Base-by-base conservation (phyloP, 139 green algal genomes). In the Micromonas pusilla region DNA sequence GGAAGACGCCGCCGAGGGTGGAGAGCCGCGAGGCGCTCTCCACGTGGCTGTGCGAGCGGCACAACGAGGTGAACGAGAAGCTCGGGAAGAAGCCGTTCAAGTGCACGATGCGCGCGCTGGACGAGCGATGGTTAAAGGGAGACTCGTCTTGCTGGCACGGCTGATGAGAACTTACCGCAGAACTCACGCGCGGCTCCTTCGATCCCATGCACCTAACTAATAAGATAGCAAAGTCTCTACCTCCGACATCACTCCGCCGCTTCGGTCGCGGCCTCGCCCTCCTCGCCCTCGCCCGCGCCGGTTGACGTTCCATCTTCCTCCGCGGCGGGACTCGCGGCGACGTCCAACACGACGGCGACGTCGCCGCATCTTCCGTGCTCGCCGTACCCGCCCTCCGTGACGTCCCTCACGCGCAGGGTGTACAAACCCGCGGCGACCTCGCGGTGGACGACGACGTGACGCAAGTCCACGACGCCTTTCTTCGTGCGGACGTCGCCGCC, bases 61-160 rank as follows among this genome's bases (percentile, higher is more conserved):
- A 75, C 68, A 75, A 75, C 68, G 68, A 75, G 37, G 68, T 75
- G 37, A 75, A 75, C 5, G 37, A 23, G 30, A 75, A 75, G 38
- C 37, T 75, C 36, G 68, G 68, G 6, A 75, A 75, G 37, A n/a
- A 38, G 21, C 6, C 4, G 37, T 3, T 63, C 23, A 33, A 1
- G 0, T 75, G 68, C 37, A 36, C 37, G 37, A 5, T 75, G 20
- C 20, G 36, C 23, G 38, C 19, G 19, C 37, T 75, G 25, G 68
- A 75, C 37, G 30, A 75, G 38, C 68, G 68, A 1, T 75, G 68
- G 68, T 21, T 30, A 31, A 75, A 75, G 2, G 63, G 63, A 39
- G n/a, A 16, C n/a, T 16, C 3, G n/a, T 34, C 28, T 20, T 70
- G 63, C 63, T 57, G 45, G 45, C 45, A 57, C 45, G 45, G 45